Conservation (phyloP, 768 basidiomycete genomes). For the Boletus pseudopeckii region DNA sequence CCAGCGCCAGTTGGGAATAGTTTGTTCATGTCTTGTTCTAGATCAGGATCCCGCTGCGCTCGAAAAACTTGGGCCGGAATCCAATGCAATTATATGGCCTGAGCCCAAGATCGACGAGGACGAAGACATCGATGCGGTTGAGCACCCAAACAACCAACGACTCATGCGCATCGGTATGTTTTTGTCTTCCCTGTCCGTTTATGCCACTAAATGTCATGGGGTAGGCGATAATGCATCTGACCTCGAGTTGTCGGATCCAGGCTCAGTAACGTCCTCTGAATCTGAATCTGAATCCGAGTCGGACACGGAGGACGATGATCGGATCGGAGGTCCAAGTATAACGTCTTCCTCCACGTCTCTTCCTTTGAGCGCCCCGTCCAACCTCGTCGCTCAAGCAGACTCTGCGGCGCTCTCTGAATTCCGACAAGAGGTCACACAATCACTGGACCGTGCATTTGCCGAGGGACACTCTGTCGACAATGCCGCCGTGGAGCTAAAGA, state of each 20-base stretch:
- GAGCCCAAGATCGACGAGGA: constrained; percentile 53
- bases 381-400: constrained; percentile 36
- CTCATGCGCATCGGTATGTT: constrained; percentile 70
- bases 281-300: constrained; percentile 41
- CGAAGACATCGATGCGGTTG: constrained; percentile 59
- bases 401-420: constrained; percentile 66
- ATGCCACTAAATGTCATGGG: not conserved
- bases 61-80: constrained; percentile 57
- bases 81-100: constrained; percentile 84
- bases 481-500: constrained; percentile 91
- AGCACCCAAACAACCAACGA: constrained; percentile 65
- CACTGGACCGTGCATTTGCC: constrained; percentile 86
- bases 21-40: constrained; percentile 20
- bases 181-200: not conserved
- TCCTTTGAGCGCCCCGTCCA: constrained; percentile 39
- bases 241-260: constrained; percentile 57
- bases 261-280: constrained; percentile 52
- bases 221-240: constrained; percentile 61
- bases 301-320: constrained; percentile 41
- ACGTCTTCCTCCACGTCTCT: constrained; percentile 50
- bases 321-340: constrained; percentile 30
- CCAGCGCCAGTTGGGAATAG: not conserved
- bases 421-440: constrained; percentile 69
- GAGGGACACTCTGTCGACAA: constrained; percentile 93
- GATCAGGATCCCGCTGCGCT: constrained; percentile 47